phyloP scores from a whole-genome alignment of 768 basidiomycete species.

The Pisolithus sp. region DNA sequence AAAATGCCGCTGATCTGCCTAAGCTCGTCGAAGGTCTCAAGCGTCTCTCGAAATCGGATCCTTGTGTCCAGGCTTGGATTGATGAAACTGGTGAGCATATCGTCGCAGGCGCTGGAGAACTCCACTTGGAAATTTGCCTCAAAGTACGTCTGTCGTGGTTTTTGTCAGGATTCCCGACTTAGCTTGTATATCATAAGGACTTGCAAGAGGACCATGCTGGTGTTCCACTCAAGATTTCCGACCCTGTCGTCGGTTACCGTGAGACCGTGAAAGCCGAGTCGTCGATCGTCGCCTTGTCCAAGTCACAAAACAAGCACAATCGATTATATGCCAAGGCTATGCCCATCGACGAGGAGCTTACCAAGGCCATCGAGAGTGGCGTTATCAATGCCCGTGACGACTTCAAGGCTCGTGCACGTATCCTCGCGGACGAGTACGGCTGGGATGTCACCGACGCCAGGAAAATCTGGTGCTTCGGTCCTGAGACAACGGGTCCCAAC shows the following conservation, averaged over 20 bases:
- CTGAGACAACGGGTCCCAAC: constrained; percentile 96
- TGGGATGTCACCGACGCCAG: constrained; percentile 99
- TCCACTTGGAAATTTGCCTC: constrained; percentile 99
- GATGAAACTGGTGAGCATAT: constrained; percentile 93
- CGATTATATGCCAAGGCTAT: constrained; percentile 91
- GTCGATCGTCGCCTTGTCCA: constrained; percentile 91
- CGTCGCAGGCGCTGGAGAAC: constrained; percentile 97
- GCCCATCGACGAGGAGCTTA: constrained; percentile 92
- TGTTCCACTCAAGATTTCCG: constrained; percentile 97
- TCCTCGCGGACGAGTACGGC: constrained; percentile 91
- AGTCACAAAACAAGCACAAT: constrained; percentile 99
- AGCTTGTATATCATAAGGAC: constrained; percentile 50
- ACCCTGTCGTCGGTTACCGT: constrained; percentile 95
- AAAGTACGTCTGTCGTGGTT: constrained; percentile 49
- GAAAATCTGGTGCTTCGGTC: constrained; percentile 99
- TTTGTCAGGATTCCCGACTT: background rate
- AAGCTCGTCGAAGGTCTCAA: constrained; percentile 99
- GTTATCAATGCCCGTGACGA: constrained; percentile 88
- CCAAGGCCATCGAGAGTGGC: constrained; percentile 86
- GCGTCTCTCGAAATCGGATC: constrained; percentile 99
- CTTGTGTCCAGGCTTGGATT: constrained; percentile 97
- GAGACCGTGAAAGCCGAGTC: constrained; percentile 98
- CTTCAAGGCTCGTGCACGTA: constrained; percentile 92
- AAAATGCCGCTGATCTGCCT: constrained; percentile 98
- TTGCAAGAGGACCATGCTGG: constrained; percentile 99